Base-by-base conservation (phyloP, 352 stramenopile genomes). In the Phytophthora macrochlamydospora region DNA sequence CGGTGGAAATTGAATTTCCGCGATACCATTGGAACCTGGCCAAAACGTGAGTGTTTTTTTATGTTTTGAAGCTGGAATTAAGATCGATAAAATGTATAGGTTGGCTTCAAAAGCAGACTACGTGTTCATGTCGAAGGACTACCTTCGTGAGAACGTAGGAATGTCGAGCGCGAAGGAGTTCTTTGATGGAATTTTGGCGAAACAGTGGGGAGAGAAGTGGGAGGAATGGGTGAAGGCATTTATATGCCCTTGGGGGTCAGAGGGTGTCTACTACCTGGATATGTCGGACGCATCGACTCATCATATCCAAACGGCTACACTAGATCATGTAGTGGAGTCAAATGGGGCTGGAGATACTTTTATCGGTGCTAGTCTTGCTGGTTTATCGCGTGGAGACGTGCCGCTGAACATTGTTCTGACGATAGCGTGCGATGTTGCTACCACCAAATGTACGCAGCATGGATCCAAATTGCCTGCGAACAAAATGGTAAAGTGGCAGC, bases 71-170 rank as follows among this genome's bases (percentile, higher is more conserved):
- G 18, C 18, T 24, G 18, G 18, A 24, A 24, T 24, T 24, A 24
- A 24, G 18, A 24, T 24, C 18, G 18, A 24, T 24, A 24, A 51
- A 33, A 9, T 56, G n/a, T 59, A 18, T 49, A 93, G 85, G 48
- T 35, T 93, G 29, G 67, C 75, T 32, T 67, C 65, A 11, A 32
- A 77, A 1, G 73, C 60, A 28, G 67, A 91, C 49, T 78, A 80
- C 45, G 81, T 78, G 11, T 93, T 92, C 62, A 67, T 88, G 40
- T 93, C 85, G 4, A 93, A 92, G 51, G 83, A 92, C 53, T 92
- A 92, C 51, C 62, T 93, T 31, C 76, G 73, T 35, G 70, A 89
- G 48, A 90, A 87, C 30, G 69, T 92, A 13, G 28, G 35, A 5
- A 67, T 89, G 18, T 31, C 43, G 18, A 72, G 61, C 7, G 85